Percentiles rank a stretch among this genome's conserved stretches.
Evolutionary conservation across 2,329 filamentous ascomycete species (phyloP).

Genomic region (Colletotrichum sp.): DNA sequence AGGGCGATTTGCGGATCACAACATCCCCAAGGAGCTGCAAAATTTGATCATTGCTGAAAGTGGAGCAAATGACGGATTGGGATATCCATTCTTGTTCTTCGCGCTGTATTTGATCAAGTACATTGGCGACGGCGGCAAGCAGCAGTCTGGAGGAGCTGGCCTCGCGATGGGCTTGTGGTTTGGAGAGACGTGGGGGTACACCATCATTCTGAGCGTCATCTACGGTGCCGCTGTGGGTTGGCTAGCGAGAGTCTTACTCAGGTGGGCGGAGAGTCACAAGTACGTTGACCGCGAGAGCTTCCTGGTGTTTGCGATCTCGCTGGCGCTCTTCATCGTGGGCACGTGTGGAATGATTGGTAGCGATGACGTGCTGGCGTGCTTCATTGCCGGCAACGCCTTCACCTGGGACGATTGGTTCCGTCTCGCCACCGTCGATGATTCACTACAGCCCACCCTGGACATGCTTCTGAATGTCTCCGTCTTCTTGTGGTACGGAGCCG

Average conservation of each 20-base stretch:
- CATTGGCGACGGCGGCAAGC: slow-evolving; percentile 60
- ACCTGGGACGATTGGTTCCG: slow-evolving; percentile 97
- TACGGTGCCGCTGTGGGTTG: slow-evolving; percentile 83
- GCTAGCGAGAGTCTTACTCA: slow-evolving; percentile 80
- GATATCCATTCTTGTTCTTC: slow-evolving; percentile 88
- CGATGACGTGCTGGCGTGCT: slow-evolving; percentile 90
- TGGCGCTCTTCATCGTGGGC: slow-evolving; percentile 86
- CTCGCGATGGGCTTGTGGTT: slow-evolving; percentile 83
- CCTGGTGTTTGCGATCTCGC: slow-evolving; percentile 81
- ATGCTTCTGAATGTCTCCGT: slow-evolving; percentile 90
- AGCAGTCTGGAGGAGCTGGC: slow-evolving; percentile 61
- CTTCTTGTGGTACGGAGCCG: slow-evolving; percentile 90
- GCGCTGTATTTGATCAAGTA: slow-evolving; percentile 86
- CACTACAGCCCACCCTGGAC: slow-evolving; percentile 91
- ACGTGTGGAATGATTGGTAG: slow-evolving; percentile 87
- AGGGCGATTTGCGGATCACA: slow-evolving; percentile 90
- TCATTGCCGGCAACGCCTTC: slow-evolving; percentile 89
- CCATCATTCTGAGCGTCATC: slow-evolving; percentile 76
- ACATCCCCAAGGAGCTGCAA: slow-evolving; percentile 82
- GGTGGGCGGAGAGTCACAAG: slow-evolving; percentile 81
- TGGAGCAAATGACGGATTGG: slow-evolving; percentile 87
- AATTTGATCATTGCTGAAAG: slow-evolving; percentile 83
- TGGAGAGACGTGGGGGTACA: slow-evolving; percentile 84
- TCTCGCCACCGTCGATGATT: slow-evolving; percentile 85
- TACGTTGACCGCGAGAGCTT: slow-evolving; percentile 90